phyloP scores from a whole-genome alignment of 345 rosid species.

The Sapria himalayana region DNA sequence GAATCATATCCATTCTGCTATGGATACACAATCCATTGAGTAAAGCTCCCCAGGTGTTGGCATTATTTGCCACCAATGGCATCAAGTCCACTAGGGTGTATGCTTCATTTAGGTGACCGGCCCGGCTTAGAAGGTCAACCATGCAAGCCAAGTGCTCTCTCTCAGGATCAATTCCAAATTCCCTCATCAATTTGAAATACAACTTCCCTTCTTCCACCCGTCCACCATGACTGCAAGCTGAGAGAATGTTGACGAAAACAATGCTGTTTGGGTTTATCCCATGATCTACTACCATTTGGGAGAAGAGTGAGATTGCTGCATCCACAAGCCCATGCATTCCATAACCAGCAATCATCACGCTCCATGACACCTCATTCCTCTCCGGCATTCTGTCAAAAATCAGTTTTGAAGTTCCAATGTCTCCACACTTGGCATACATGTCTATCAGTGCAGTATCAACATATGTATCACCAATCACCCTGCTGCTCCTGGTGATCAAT shows the following conservation, averaged over 20 bases:
- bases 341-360: conserved; percentile 42
- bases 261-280: conserved; percentile 50
- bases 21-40: conserved; percentile 70
- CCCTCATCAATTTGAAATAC: conserved; percentile 36
- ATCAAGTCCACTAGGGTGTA: conserved; percentile 32
- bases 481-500: conserved; percentile 22
- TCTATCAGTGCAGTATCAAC: conserved; percentile 42
- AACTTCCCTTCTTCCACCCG: conserved; percentile 33
- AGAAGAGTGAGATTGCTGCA: conserved; percentile 34
- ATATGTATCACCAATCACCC: conserved; percentile 26
- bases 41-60: conserved; percentile 51
- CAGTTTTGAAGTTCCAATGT: conserved; percentile 29
- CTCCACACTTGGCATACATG: conserved; percentile 69
- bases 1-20: conserved; percentile 42
- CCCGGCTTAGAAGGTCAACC: conserved; percentile 73
- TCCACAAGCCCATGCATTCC: conserved; percentile 53
- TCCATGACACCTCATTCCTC: conserved; percentile 59
- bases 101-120: conserved; percentile 49
- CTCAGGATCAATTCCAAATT: conserved; percentile 32
- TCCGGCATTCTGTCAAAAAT: conserved; percentile 25
- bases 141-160: conserved; percentile 60
- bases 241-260: conserved; percentile 64
- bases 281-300: conserved; percentile 34
- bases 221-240: conserved; percentile 79
- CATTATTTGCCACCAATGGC: conserved; percentile 42